Evolutionary conservation across 148 eudicot genomes (phyloP).

Genomic region (Amaranthus cruentus): DNA sequence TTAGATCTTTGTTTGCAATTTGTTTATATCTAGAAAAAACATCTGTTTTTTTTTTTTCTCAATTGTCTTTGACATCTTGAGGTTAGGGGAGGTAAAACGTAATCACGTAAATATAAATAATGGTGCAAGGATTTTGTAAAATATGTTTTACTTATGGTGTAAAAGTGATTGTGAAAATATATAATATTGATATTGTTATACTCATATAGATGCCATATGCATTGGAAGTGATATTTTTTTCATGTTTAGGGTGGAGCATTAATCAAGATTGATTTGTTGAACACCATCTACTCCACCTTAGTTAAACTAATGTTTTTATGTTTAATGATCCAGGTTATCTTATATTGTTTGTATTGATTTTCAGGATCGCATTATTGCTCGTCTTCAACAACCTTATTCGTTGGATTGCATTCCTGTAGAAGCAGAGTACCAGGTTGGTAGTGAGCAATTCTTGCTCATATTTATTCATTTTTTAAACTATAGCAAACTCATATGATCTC

Average conservation of each 20-base stretch:
- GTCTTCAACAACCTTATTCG: conserved; percentile 98
- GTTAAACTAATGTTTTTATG: conserved; percentile 1
- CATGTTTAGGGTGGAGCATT: too few species aligned
- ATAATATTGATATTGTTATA: too few species aligned
- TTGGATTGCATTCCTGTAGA: conserved; percentile 98
- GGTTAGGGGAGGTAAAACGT: neutral
- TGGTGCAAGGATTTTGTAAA: neutral
- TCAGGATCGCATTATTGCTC: conserved; percentile 96
- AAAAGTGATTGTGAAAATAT: too few species aligned
- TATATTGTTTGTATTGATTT: neutral
- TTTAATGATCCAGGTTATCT: neutral
- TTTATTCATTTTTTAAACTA: neutral
- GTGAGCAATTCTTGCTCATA: neutral
- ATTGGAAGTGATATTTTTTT: too few species aligned
- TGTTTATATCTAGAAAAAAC: too few species aligned
- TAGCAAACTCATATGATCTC: neutral
- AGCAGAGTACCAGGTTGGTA: conserved; percentile 91
- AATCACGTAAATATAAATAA: neutral
- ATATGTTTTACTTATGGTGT: too few species aligned
- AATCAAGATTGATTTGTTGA: too few species aligned
- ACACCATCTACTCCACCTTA: too few species aligned
- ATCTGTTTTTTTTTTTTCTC: neutral
- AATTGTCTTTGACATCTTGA: neutral
- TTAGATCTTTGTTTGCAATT: too few species aligned
- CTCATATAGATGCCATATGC: too few species aligned